Evolutionary conservation across 1,139 yeast species (phyloP), one percentile per base, ranked within the genome.

Genomic region (Candida gigantensis): DNA sequence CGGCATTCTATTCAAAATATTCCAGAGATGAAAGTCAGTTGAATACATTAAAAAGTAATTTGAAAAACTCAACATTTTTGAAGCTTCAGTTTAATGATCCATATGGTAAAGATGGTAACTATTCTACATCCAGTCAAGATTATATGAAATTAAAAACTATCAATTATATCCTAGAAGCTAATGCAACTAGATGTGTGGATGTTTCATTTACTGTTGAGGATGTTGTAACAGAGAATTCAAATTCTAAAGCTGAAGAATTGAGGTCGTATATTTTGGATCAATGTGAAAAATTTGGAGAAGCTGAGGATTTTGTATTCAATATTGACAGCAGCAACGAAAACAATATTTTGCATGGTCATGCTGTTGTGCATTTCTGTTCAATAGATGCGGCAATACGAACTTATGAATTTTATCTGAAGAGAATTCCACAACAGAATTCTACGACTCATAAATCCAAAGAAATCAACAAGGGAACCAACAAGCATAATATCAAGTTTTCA

Each of bases 141-240:
- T 65, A 49, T 37, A 62, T 71, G 41, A 70, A 69, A 42, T 52
- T 65, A 42, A 70, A 68, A 41, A 68, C 74, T 6, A 55, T 68
- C 37, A 69, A 68, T 42, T 70, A 68, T 47, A 68, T 71, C 19
- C 45, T 62, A 35, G 75, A 71, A 27, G 57, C 53, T 36, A 55
- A 58, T 35, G 77, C 76, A 15, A 68, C 75, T 3, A 53, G 77
- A 33, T 58, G 66, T 35, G 40, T 69, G 13, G 30, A 46, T 24
- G 38, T 67, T 23, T 47, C 45, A 19, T 50, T 59, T 15, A 43
- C 36, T 39, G 51, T 43, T 3, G 36, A 30, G 7, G 16, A 37
- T 13, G 35, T 32, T 11, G 29, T 35, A 16, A 44, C 40, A 18
- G 40, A 43, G 3, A 35, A 26, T 8, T 25, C 13, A 2, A 24